Evolutionary conservation across 2,329 filamentous ascomycete genomes (phyloP), one percentile per base, ranked within the genome.

Genomic region (Fusarium lyarnte): DNA sequence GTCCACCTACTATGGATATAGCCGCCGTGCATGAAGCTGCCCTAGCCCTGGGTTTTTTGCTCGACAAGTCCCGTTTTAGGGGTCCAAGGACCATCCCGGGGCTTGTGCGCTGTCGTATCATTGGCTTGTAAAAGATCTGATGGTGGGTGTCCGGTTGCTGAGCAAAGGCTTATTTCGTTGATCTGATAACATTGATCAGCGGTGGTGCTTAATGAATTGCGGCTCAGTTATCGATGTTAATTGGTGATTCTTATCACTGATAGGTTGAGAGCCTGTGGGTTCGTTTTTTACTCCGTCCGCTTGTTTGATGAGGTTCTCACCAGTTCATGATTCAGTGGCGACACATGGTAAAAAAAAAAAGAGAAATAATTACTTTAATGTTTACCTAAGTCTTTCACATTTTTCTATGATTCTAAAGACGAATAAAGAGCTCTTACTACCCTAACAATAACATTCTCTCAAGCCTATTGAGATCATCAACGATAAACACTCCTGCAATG

Each of bases 11-110:
- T 67, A 66, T 69, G 64, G 66, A 45, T 70, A 58, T 65, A 74
- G 64, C 72, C 74, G 74, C 74, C 63, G 58, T 64, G 72, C 70
- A 75, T 75, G 67, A 66, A 63, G 59, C 47, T 63, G 63, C 64
- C 69, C 39, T 65, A 66, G 41, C 63, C 57, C 46, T 59, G 55
- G 33, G 16, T 10, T 29, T 66, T 36, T 58, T 43, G 39, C 49
- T 45, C 41, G 27, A 62, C n/a, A 67, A 43, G 53, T 67, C 58
- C 66, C 54, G 36, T 70, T 76, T 74, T 74, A 74, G 63, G 74
- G 74, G 74, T 76, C 74, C 73, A 70, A 63, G 58, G 57, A 38
- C 66, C 54, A 61, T 49, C 33, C n/a, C 23, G 64, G 45, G 66
- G 66, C 66, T 57, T 23, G 35, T 35, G 52, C 25, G 38, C 25